A percentile compares a stretch with the other conserved stretches of the same genome.
Evolutionary conservation across 2,329 filamentous ascomycete genomes (phyloP).

Genomic region (Knufia fluminis): DNA sequence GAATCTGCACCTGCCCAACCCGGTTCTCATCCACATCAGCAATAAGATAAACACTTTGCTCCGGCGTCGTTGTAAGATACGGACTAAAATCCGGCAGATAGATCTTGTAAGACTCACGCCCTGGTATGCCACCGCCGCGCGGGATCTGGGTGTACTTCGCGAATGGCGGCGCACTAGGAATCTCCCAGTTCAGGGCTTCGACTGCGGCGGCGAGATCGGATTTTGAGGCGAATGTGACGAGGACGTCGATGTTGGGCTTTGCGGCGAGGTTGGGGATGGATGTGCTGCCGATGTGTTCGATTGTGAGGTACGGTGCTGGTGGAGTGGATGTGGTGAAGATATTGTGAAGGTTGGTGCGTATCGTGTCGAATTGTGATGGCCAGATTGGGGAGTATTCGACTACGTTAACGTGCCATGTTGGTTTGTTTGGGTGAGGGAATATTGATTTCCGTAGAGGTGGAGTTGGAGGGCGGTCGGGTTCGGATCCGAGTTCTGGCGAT

Average conservation of each 20-base stretch:
- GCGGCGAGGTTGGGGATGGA: conserved; percentile 17
- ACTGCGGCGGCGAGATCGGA: conserved; percentile 11
- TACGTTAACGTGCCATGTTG: conserved; percentile 11
- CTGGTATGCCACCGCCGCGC: conserved; percentile 20
- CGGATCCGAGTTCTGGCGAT: not conserved
- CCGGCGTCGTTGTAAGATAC: conserved; percentile 4
- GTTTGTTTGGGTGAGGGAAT: conserved; percentile 1
- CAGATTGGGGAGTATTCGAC: conserved; percentile 13
- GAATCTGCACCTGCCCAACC: conserved; percentile 15
- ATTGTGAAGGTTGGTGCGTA: conserved; percentile 12
- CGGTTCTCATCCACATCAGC: conserved; percentile 9
- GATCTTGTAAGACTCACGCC: conserved; percentile 20
- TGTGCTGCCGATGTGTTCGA: conserved; percentile 23
- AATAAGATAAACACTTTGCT: conserved; percentile 20
- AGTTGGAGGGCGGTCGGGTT: not conserved
- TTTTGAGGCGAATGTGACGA: conserved; percentile 15
- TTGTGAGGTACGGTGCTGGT: conserved; percentile 11
- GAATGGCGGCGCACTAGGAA: conserved; percentile 43
- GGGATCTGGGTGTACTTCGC: conserved; percentile 20
- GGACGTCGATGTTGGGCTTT: conserved; percentile 23
- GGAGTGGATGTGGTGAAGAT: conserved; percentile 11
- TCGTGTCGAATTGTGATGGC: conserved; percentile 15
- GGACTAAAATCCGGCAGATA: conserved; percentile 2
- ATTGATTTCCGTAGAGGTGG: conserved; percentile 1
- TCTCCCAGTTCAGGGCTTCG: conserved; percentile 29